A percentile compares a stretch with the other conserved stretches of the same genome.
These are phyloP conservation scores for Colletotrichum tropicicola DNA, from an alignment of 2,329 filamentous ascomycete species.

Conservation along the genomic window DNA sequence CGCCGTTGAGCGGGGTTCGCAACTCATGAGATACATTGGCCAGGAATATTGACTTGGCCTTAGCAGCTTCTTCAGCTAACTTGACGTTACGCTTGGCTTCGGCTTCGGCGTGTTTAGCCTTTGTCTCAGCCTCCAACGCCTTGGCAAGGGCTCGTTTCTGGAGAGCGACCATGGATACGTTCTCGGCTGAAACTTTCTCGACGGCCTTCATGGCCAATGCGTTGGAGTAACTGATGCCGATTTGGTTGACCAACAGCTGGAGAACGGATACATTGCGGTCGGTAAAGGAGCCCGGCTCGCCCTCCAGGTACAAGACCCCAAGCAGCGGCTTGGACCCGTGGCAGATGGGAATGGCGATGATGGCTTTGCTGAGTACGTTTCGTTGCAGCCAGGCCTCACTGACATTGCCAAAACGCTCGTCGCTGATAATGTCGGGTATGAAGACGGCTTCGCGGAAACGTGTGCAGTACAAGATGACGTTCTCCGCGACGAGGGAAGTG, in stretches of 20 bases:
- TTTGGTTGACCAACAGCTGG: conserved; percentile 80
- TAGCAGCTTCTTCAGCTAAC: conserved; percentile 83
- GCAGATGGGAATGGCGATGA: conserved; percentile 83
- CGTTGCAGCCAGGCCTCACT: conserved; percentile 72
- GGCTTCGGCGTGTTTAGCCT: conserved; percentile 80
- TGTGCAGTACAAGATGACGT: conserved; percentile 79
- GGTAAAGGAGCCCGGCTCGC: conserved; percentile 79
- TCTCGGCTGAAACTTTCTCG: conserved; percentile 81
- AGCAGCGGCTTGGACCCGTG: conserved; percentile 77
- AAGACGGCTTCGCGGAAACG: conserved; percentile 81
- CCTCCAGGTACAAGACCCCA: conserved; percentile 80
- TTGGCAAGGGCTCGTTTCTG: conserved; percentile 79
- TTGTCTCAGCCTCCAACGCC: conserved; percentile 76
- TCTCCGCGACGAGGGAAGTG: conserved; percentile 76
- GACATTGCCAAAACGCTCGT: conserved; percentile 83
- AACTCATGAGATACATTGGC: conserved; percentile 85
- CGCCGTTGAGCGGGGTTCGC: conserved; percentile 84
- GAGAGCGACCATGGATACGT: conserved; percentile 79
- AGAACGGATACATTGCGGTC: conserved; percentile 75
- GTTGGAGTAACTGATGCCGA: conserved; percentile 77
- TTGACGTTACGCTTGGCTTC: conserved; percentile 82
- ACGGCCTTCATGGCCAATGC: conserved; percentile 74
- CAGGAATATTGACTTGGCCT: conserved; percentile 83
- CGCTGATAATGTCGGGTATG: conserved; percentile 75
- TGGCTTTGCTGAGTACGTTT: conserved; percentile 75